Conservation (phyloP, 495 filamentous ascomycete genomes). For the Penicillium pulvis region DNA sequence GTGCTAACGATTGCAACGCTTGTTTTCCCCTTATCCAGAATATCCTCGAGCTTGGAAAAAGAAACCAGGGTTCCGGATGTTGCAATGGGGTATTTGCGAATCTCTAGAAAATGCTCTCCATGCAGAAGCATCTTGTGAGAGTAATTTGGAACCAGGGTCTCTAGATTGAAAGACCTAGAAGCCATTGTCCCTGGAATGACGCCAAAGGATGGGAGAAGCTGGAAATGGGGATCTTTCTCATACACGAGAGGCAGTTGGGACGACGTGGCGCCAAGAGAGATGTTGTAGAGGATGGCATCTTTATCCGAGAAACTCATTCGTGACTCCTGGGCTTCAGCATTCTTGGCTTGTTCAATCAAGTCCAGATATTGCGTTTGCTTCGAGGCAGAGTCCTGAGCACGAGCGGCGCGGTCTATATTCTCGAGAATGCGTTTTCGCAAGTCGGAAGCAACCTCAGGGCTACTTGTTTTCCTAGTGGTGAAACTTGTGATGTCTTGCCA, state of each 20-base stretch:
- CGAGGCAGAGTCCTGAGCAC: too few relatives aligned
- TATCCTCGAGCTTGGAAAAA: constrained; percentile 85
- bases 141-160: constrained; percentile 90
- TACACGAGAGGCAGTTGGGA: constrained; percentile 85
- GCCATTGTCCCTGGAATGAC: constrained; percentile 94
- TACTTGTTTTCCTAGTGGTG: too few relatives aligned
- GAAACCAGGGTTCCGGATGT: constrained; percentile 79
- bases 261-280: constrained; percentile 91
- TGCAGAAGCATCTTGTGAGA: constrained; percentile 98
- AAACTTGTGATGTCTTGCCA: too few relatives aligned
- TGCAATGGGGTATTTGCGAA: constrained; percentile 92
- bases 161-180: constrained; percentile 73
- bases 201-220: constrained; percentile 89
- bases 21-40: constrained; percentile 92
- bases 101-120: constrained; percentile 97
- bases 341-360: constrained; percentile 73
- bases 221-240: constrained; percentile 88
- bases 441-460: too few relatives aligned
- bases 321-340: constrained; percentile 66
- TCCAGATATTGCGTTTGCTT: too few relatives aligned
- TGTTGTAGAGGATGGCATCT: constrained; percentile 93
- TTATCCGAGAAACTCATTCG: constrained; percentile 76
- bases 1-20: constrained; percentile 79
- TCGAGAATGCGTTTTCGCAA: too few relatives aligned
- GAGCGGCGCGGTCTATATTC: too few relatives aligned